A percentile compares a stretch with the other conserved stretches of the same genome.
Evolutionary conservation across 2,329 filamentous ascomycete species (phyloP).

Genomic region (Colletotrichum sp.): DNA sequence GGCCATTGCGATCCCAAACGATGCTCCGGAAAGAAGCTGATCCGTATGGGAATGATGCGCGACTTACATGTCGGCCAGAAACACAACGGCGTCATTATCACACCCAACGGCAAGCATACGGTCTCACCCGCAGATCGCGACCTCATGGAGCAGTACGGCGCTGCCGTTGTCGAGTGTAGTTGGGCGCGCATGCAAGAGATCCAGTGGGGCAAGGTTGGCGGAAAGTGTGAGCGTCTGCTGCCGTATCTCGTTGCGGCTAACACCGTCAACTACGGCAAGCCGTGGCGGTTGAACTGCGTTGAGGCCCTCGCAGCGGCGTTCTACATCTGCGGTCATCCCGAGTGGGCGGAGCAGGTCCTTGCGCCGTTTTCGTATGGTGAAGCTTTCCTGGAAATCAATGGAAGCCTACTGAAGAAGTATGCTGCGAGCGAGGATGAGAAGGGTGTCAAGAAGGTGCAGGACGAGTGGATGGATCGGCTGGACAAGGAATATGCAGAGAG

Average conservation of each 20-base stretch:
- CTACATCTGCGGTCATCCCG: constrained; percentile 86
- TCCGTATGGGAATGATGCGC: constrained; percentile 91
- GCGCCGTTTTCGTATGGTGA: constrained; percentile 87
- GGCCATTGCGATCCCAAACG: constrained; percentile 97
- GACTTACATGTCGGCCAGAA: constrained; percentile 91
- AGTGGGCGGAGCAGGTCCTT: constrained; percentile 88
- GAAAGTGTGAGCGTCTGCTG: constrained; percentile 87
- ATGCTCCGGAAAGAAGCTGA: constrained; percentile 94
- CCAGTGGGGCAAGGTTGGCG: constrained; percentile 89
- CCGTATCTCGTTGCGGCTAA: constrained; percentile 98
- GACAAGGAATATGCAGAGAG: constrained; percentile 89
- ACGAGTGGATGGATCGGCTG: constrained; percentile 86
- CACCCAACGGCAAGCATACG: constrained; percentile 88
- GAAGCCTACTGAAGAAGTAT: constrained; percentile 80
- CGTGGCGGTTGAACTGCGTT: constrained; percentile 93
- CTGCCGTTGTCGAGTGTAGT: constrained; percentile 95
- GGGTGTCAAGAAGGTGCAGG: constrained; percentile 82
- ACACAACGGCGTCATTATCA: constrained; percentile 90
- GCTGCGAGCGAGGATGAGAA: constrained; percentile 83
- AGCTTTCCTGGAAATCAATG: constrained; percentile 91
- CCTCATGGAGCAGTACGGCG: constrained; percentile 85
- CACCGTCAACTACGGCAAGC: constrained; percentile 95
- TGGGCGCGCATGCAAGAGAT: constrained; percentile 95
- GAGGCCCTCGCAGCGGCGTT: constrained; percentile 94
- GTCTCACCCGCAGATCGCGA: constrained; percentile 83